Base-by-base conservation (phyloP, 2,329 filamentous ascomycete genomes). In the Helicocarpus griseus region DNA sequence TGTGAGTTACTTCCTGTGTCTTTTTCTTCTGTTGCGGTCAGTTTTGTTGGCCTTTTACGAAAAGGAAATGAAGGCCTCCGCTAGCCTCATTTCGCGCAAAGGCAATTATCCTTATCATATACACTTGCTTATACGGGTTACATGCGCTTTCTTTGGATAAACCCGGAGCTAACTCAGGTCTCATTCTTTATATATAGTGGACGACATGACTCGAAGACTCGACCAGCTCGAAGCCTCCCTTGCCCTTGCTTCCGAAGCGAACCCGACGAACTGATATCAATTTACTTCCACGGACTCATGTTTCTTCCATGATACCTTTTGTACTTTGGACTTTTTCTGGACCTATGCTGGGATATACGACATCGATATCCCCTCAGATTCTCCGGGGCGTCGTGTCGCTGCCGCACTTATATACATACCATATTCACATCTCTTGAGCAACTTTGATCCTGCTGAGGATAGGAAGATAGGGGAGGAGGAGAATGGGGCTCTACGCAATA, bases 171-270 rank as follows among this genome's bases (percentile, higher is more conserved):
- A 39, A 36, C 4, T 7, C 6, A n/a, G 35, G 14, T 11, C 38
- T 24, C n/a, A n/a, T n/a, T 17, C n/a, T 19, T 36, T 24, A 11
- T 14, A 21, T 11, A 13, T 39, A 95, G 89, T 96, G 86, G 90
- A 95, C 64, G 89, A 95, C 57, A 95, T 96, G 89, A 86, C 87
- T 13, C 78, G 85, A 54, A 81, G 90, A 24, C 73, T 96, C 21
- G 90, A 96, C 65, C 88, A 83, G 53, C 77, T 96, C 9, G 90
- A 94, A 67, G 76, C 85, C 22, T 83, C 84, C 13, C 75, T 94
- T 41, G 76, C 80, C 60, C 77, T 79, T 36, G 77, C 74, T 53
- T 80, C 60, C 57, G 70, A 64, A 51, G 55, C 62, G 46, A 55
- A 57, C 56, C 76, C 58, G 67, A 75, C 52, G 9, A 57, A 14